Percentiles rank a stretch among this genome's conserved stretches.
These are phyloP conservation scores for Thermochaetoides dissita DNA, from an alignment of 2,329 filamentous ascomycete species.

Conservation along the genomic window DNA sequence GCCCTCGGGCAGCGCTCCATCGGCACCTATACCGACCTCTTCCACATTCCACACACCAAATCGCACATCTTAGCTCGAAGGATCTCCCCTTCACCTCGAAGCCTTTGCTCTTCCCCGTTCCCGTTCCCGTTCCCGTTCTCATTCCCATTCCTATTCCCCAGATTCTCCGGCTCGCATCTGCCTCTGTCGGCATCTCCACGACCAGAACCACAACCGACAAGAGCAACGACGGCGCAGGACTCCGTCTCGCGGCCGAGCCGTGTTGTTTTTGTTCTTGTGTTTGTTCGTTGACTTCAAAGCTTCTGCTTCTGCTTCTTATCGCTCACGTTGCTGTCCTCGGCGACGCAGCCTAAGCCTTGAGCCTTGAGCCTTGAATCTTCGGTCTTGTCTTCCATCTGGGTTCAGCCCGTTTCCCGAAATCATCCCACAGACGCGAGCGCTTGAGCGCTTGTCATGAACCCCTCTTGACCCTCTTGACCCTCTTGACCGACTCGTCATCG, in stretches of 20 bases:
- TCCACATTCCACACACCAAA: too few relatives aligned
- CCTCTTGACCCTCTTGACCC: too few relatives aligned
- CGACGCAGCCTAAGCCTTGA: too few relatives aligned
- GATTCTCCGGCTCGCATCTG: slow-evolving; percentile 4
- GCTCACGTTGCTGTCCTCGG: too few relatives aligned
- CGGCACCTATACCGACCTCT: slow-evolving; percentile 36
- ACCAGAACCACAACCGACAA: background rate
- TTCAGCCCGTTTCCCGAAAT: background rate
- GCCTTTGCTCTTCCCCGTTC: slow-evolving; percentile 4
- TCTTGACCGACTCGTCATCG: slow-evolving; percentile 23
- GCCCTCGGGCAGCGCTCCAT: slow-evolving; percentile 28
- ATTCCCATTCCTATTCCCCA: background rate
- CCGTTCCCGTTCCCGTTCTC: slow-evolving; percentile 22
- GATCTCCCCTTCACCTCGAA: slow-evolving; percentile 3
- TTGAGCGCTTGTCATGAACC: slow-evolving; percentile 18
- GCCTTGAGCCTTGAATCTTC: too few relatives aligned
- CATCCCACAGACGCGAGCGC: slow-evolving; percentile 6
- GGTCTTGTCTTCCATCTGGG: too few relatives aligned
- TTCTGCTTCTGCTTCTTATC: too few relatives aligned
- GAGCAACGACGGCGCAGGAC: slow-evolving; percentile 3
- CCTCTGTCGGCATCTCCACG: background rate
- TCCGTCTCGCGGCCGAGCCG: background rate
- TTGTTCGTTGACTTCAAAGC: too few relatives aligned
- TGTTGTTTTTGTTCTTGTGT: background rate
- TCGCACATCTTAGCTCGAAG: too few relatives aligned